These are phyloP conservation scores for Delitschia confertaspora DNA, from an alignment of 495 filamentous ascomycete genomes.

Conservation along the genomic window DNA sequence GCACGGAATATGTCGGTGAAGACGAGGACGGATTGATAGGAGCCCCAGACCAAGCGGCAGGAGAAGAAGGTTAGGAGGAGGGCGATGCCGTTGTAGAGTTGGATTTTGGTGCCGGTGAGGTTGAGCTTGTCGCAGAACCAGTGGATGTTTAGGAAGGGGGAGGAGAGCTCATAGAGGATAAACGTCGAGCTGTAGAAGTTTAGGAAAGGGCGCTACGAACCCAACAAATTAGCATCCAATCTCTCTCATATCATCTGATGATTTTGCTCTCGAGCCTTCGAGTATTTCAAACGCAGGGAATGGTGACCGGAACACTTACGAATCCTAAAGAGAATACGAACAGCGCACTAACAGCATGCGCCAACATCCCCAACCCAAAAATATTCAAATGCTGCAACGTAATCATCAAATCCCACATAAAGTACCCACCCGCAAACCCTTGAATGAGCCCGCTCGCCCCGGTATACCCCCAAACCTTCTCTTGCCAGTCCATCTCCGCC, in stretches of 20 bases:
- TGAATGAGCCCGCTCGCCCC: constrained; percentile 73
- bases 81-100: constrained; percentile 80
- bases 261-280: constrained; percentile 38
- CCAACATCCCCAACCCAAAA: constrained; percentile 82
- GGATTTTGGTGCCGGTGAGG: constrained; percentile 73
- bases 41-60: constrained; percentile 87
- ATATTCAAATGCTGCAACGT: constrained; percentile 61
- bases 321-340: constrained; percentile 86
- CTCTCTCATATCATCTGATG: constrained; percentile 1
- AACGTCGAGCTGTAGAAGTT: constrained; percentile 88
- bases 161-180: constrained; percentile 91
- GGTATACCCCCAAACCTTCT: constrained; percentile 87
- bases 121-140: constrained; percentile 99
- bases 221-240: too few species aligned
- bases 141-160: constrained; percentile 54
- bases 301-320: constrained; percentile 56
- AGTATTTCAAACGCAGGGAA: constrained; percentile 56
- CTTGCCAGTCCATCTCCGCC: constrained; percentile 55
- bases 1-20: constrained; percentile 73
- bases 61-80: constrained; percentile 69
- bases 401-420: constrained; percentile 81
- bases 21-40: constrained; percentile 66
- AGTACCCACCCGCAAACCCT: constrained; percentile 85
- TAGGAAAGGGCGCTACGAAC: constrained; percentile 70
- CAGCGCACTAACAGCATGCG: constrained; percentile 79